Evolutionary conservation across 2,329 filamentous ascomycete species (phyloP).

Genomic region (Aspergillus sp.): DNA sequence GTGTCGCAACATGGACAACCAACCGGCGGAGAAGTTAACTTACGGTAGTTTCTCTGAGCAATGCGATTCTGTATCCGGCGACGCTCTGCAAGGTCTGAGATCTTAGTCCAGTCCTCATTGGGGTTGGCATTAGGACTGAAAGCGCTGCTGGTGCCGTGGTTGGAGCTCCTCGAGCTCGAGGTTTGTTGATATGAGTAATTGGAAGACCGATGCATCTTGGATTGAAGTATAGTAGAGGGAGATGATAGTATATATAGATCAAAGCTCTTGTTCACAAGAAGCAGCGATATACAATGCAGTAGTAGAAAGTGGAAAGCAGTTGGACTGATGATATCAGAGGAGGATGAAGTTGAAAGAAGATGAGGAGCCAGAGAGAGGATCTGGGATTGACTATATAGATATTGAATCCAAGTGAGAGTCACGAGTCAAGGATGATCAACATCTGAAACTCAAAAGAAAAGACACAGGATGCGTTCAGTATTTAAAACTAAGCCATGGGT

Average conservation of each 20-base stretch:
- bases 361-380: slow-evolving; percentile 14
- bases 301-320: neutral
- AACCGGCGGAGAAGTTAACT: slow-evolving; percentile 38
- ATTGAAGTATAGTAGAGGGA: slow-evolving; percentile 2
- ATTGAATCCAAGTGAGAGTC: slow-evolving; percentile 6
- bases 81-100: slow-evolving; percentile 92
- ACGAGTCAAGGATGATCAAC: slow-evolving; percentile 13
- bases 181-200: slow-evolving; percentile 30
- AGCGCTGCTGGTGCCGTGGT: slow-evolving; percentile 83
- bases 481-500: slow-evolving; percentile 23
- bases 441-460: slow-evolving; percentile 12
- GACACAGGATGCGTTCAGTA: slow-evolving; percentile 17
- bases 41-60: slow-evolving; percentile 96
- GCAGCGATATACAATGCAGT: neutral
- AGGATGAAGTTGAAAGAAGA: slow-evolving; percentile 8
- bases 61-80: slow-evolving; percentile 95
- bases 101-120: slow-evolving; percentile 99
- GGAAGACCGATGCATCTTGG: slow-evolving; percentile 36
- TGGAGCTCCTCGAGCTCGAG: slow-evolving; percentile 63
- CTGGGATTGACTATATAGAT: slow-evolving; percentile 31
- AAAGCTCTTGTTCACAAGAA: neutral
- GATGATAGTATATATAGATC: neutral
- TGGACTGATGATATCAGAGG: neutral
- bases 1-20: neutral
- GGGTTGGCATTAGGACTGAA: slow-evolving; percentile 93